phyloP scores from a whole-genome alignment of 2,329 filamentous ascomycete species.

The Karstenula rhodostoma region DNA sequence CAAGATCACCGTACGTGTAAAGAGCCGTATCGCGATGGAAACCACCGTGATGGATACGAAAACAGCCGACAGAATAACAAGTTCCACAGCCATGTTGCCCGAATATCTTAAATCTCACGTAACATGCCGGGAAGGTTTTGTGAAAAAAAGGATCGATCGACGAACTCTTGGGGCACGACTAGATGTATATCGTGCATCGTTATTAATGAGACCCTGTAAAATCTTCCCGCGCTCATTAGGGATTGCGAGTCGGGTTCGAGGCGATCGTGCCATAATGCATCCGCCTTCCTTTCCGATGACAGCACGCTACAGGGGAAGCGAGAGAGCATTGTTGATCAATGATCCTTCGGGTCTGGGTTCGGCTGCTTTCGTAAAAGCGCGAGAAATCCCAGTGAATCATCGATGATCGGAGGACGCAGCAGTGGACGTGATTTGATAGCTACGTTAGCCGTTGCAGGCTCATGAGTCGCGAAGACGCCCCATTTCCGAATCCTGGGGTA shows the following conservation, averaged over 20 bases:
- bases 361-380: not conserved
- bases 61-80: not conserved
- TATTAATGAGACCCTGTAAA: not conserved
- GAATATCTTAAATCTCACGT: not conserved
- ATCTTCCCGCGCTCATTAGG: not conserved
- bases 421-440: not conserved
- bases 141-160: not conserved
- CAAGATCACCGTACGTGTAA: not conserved
- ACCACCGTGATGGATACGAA: conserved; percentile 3
- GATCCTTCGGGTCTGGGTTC: conserved; percentile 4
- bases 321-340: not conserved
- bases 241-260: not conserved
- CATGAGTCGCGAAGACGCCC: not conserved
- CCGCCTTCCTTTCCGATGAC: not conserved
- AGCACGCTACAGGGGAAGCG: not conserved
- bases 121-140: not conserved
- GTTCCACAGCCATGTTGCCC: conserved; percentile 1
- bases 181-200: not conserved
- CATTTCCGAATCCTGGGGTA: conserved; percentile 6
- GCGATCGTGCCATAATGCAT: not conserved
- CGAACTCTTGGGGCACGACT: not conserved
- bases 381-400: not conserved
- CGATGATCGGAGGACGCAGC: not conserved
- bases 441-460: conserved; percentile 6
- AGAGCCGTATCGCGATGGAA: not conserved